Evolutionary conservation across 257 asterid genomes (phyloP).

Genomic region (Solanum virginianum): DNA sequence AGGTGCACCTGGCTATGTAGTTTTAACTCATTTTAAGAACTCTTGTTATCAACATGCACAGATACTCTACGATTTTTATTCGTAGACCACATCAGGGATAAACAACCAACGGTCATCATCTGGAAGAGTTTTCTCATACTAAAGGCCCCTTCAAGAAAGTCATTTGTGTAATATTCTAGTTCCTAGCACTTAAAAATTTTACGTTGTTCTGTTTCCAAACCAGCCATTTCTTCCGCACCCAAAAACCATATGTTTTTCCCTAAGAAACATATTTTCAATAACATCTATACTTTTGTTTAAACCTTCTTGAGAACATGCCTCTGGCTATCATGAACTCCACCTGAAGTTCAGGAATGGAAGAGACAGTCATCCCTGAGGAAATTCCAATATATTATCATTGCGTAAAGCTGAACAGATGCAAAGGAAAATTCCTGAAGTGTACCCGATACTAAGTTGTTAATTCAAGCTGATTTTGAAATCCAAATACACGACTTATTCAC

Average conservation of each 20-base stretch:
- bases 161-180: not conserved
- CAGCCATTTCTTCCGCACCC: not conserved
- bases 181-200: not conserved
- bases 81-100: not conserved
- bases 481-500: not conserved
- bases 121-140: not conserved
- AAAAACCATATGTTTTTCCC: not conserved
- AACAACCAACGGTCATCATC: not conserved
- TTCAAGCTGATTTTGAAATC: not conserved
- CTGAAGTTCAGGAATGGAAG: not conserved
- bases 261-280: not conserved
- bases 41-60: not conserved
- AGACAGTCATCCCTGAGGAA: not conserved
- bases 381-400: not conserved
- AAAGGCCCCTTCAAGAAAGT: not conserved
- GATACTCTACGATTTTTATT: not conserved
- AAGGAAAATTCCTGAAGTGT: not conserved
- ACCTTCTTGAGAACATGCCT: not conserved
- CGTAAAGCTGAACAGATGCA: not conserved
- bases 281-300: not conserved
- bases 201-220: not conserved
- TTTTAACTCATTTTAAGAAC: not conserved
- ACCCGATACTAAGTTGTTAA: not conserved
- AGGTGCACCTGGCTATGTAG: not conserved
- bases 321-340: not conserved